These are phyloP conservation scores for Aspergillus sp. DNA, from an alignment of 2,329 filamentous ascomycete species.

Conservation along the genomic window DNA sequence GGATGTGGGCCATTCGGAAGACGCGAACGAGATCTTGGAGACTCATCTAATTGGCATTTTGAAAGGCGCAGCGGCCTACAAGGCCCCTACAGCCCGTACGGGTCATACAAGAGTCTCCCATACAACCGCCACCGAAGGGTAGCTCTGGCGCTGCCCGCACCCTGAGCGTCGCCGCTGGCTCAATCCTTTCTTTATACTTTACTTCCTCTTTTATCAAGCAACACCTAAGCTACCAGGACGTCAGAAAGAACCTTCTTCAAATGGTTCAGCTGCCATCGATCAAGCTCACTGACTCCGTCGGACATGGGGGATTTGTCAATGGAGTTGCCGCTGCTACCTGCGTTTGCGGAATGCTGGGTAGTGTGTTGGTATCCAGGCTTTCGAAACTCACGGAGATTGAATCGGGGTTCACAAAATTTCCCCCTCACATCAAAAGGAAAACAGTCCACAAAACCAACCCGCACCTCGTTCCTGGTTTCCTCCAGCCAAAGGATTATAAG, in stretches of 20 bases:
- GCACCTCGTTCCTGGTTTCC: conserved; percentile 46
- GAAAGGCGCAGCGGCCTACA: conserved; percentile 23
- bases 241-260: neutral
- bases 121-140: neutral
- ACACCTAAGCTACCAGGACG: neutral
- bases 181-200: neutral
- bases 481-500: conserved; percentile 50
- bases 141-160: neutral
- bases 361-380: conserved; percentile 9
- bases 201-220: neutral
- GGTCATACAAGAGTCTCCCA: conserved; percentile 13
- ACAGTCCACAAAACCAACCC: conserved; percentile 39
- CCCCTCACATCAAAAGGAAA: conserved; percentile 39
- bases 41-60: conserved; percentile 35
- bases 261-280: neutral
- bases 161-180: conserved; percentile 1
- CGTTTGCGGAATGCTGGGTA: conserved; percentile 9
- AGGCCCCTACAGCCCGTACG: conserved; percentile 17
- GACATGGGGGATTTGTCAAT: conserved; percentile 15
- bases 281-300: neutral
- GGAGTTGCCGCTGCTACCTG: conserved; percentile 21
- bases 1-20: conserved; percentile 47
- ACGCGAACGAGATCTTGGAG: conserved; percentile 43
- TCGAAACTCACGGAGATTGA: conserved; percentile 22
- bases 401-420: conserved; percentile 24